A percentile compares a stretch with the other conserved stretches of the same genome.
Conservation (phyloP, 805 yeast genomes). For the Spathaspora arborariae region DNA sequence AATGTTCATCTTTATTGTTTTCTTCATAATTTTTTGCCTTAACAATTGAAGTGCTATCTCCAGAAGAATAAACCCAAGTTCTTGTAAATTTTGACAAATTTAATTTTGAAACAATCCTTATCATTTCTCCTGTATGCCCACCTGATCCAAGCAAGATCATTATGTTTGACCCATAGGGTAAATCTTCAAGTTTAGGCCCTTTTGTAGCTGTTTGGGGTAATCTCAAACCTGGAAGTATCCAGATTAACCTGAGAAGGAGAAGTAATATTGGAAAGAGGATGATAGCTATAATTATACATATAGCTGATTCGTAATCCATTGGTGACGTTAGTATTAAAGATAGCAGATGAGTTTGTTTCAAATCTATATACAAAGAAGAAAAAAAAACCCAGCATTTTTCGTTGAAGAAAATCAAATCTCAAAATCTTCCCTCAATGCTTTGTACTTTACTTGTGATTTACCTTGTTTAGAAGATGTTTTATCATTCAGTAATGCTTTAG, state of each 20-base stretch:
- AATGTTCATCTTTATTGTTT: conserved; percentile 10
- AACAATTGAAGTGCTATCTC: conserved; percentile 47
- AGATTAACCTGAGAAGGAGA: conserved; percentile 18
- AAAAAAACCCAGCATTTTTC: too few species aligned
- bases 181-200: neutral
- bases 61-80: conserved; percentile 45
- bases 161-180: conserved; percentile 21
- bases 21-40: conserved; percentile 36
- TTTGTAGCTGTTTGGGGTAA: conserved; percentile 4
- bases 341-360: too few species aligned
- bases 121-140: conserved; percentile 95
- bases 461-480: neutral
- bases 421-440: conserved; percentile 12
- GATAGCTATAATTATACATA: conserved; percentile 13
- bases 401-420: conserved; percentile 11
- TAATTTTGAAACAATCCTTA: conserved; percentile 54
- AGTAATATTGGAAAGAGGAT: conserved; percentile 19
- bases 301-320: conserved; percentile 5
- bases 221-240: conserved; percentile 19
- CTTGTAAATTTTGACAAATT: conserved; percentile 22
- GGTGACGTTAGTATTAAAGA: too few species aligned
- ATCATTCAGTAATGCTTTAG: neutral
- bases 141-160: conserved; percentile 88
- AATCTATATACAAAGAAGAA: too few species aligned
- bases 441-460: conserved; percentile 3